Base-by-base conservation (phyloP, 1,284 basidiomycete genomes). In the Ustilago crameri region DNA sequence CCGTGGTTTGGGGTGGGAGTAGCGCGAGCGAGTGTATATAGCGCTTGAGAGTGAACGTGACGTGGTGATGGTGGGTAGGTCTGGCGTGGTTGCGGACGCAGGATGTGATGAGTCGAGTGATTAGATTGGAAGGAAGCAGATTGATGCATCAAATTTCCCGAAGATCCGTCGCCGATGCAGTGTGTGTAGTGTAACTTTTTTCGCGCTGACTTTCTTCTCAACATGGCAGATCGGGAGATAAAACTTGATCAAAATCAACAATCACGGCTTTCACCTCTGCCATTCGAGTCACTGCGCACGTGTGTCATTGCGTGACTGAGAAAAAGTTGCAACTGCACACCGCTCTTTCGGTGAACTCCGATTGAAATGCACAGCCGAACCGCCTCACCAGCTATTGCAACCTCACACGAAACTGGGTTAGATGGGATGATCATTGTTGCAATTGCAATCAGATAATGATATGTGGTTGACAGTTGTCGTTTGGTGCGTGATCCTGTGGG, bases 331-430 rank as follows among this genome's bases (percentile, higher is more conserved):
- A 20, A 9, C 43, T 22, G 20, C 22, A 34, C 22, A 50, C 8
- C 17, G 22, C 55, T 51, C 53, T 47, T 30, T 65, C 51, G 47
- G 56, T 55, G 26, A n/a, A 9, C 9, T 24, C 22, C 20, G 8
- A 22, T 14, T n/a, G 54, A 60, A 56, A 51, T 60, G 57, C 63
- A 56, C 55, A 56, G 63, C 55, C 55, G 61, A 7, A 5, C 5
- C 7, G 30, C 30, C 30, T 30, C 30, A 5, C 5, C 30, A 30
- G 30, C n/a, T n/a, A n/a, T n/a, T n/a, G n/a, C n/a, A 30, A 30
- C 12, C 7, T 7, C 30, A 12, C 5, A 30, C 5, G 30, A 30
- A 30, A 30, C 30, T 7, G 30, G 7, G 30, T n/a, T n/a, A n/a
- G 30, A 5, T 30, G 12, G 30, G 30, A 30, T 30, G 30, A 5